Base-by-base conservation (phyloP, 1,284 basidiomycete genomes). In the Cerrena zonata region DNA sequence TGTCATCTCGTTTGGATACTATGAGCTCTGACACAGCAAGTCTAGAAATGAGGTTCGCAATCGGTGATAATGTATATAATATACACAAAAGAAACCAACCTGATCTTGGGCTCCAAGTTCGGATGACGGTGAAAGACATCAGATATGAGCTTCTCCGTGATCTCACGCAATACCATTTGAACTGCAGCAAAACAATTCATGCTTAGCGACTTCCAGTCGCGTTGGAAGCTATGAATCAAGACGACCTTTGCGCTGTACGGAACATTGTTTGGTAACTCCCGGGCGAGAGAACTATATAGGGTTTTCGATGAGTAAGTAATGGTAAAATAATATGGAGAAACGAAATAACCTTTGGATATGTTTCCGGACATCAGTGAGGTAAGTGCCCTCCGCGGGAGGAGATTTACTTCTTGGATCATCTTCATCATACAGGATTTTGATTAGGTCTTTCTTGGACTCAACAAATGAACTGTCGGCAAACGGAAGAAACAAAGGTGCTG, bases 191-290 rank as follows among this genome's bases (percentile, higher is more conserved):
- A 70, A 55, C 77, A 79, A 4, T 47, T 48, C 12, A 65, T 51
- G 0, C 69, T 60, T 1, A 75, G 71, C 2, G 48, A 22, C 12
- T 58, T 50, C 79, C 79, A 81, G 1, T 69, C 49, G 2, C 48
- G 41, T 18, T 73, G 72, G 50, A 71, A 75, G 10, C 61, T 60
- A 2, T 58, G 54, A 12, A 80, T 73, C 39, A 81, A 67, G 4
- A 55, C 61, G n/a, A 65, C 66, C 47, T 74, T 77, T 1, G 75
- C 78, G 19, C 74, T 71, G 41, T 75, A 81, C 0, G 79, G 79
- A 18, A 79, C 66, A 43, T 78, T 71, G 11, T 70, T 67, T 0
- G 77, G 78, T 4, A 81, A 68, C 48, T 82, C 78, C 71, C 79
- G 79, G 4, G 65, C 67, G 13, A 69, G 68, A 15, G 71, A 71